These are phyloP conservation scores for Ogataea salicorniae DNA, from an alignment of 805 yeast genomes.

Conservation along the genomic window DNA sequence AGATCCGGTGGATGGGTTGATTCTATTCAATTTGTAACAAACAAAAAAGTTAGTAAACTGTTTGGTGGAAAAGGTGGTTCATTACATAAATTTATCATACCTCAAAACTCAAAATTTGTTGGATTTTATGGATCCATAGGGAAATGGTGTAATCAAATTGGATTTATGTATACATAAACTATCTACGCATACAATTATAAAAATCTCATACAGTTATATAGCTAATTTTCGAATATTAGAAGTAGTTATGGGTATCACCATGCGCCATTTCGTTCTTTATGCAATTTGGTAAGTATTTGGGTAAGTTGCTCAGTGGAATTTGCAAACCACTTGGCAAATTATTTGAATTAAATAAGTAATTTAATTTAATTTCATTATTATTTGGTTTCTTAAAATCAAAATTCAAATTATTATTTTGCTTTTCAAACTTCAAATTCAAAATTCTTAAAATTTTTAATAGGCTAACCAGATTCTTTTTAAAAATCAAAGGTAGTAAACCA, in stretches of 20 bases:
- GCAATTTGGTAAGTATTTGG: conserved; percentile 16
- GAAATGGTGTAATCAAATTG: conserved; percentile 70
- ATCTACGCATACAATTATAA: neutral
- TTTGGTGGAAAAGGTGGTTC: conserved; percentile 70
- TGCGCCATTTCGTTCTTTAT: neutral
- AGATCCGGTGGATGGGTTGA: conserved; percentile 89
- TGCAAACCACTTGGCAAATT: conserved; percentile 24
- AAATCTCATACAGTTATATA: neutral
- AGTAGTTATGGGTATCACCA: conserved; percentile 1
- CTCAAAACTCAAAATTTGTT: conserved; percentile 52
- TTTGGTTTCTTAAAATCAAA: conserved; percentile 16
- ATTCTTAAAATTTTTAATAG: conserved; percentile 17
- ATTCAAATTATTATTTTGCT: conserved; percentile 17
- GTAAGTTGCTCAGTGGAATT: conserved; percentile 19
- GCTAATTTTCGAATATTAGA: neutral
- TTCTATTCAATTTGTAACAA: conserved; percentile 70
- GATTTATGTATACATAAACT: conserved; percentile 49
- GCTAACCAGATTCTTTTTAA: conserved; percentile 13
- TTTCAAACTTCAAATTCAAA: conserved; percentile 21
- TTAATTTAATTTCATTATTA: conserved; percentile 9
- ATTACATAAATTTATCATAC: conserved; percentile 53
- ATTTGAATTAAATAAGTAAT: conserved; percentile 16
- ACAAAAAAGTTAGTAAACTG: conserved; percentile 49
- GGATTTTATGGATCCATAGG: conserved; percentile 72
- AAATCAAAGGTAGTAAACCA: conserved; percentile 10